These are phyloP conservation scores for Silene conica DNA, from an alignment of 148 eudicot species.

Conservation along the genomic window DNA sequence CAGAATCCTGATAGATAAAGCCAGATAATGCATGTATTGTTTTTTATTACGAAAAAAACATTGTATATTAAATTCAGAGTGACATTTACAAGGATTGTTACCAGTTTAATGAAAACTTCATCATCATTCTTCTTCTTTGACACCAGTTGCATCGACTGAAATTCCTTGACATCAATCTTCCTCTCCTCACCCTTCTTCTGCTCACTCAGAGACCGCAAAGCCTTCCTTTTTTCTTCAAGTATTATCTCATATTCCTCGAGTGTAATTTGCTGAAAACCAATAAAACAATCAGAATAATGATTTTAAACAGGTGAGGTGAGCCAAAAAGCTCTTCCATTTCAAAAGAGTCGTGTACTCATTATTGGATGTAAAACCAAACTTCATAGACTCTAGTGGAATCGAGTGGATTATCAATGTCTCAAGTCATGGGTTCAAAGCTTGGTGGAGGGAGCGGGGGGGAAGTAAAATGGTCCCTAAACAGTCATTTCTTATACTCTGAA, in stretches of 20 bases:
- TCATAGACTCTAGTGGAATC: too few relatives aligned
- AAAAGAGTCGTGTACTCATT: not conserved
- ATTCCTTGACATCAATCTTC: slow-evolving; percentile 57
- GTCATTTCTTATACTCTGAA: not conserved
- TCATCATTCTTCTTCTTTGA: slow-evolving; percentile 59
- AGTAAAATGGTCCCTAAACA: not conserved
- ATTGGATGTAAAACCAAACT: not conserved
- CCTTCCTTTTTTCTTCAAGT: slow-evolving; percentile 80
- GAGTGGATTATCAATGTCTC: too few relatives aligned
- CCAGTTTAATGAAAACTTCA: slow-evolving; percentile 67
- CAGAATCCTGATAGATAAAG: slow-evolving; percentile 38
- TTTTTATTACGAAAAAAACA: not conserved
- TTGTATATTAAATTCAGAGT: not conserved
- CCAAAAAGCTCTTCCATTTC: not conserved
- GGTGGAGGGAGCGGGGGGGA: too few relatives aligned
- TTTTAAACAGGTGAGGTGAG: not conserved
- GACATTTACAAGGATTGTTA: slow-evolving; percentile 16
- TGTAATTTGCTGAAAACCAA: slow-evolving; percentile 56
- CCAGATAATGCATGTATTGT: not conserved
- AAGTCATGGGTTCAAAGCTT: too few relatives aligned
- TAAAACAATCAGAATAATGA: not conserved
- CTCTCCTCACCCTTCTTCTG: slow-evolving; percentile 73
- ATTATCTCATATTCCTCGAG: slow-evolving; percentile 83
- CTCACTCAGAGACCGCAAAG: slow-evolving; percentile 43
- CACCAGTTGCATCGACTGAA: slow-evolving; percentile 63